Base-by-base conservation (phyloP, 2,329 filamentous ascomycete species). In the Pleurostoma richardsiae region DNA sequence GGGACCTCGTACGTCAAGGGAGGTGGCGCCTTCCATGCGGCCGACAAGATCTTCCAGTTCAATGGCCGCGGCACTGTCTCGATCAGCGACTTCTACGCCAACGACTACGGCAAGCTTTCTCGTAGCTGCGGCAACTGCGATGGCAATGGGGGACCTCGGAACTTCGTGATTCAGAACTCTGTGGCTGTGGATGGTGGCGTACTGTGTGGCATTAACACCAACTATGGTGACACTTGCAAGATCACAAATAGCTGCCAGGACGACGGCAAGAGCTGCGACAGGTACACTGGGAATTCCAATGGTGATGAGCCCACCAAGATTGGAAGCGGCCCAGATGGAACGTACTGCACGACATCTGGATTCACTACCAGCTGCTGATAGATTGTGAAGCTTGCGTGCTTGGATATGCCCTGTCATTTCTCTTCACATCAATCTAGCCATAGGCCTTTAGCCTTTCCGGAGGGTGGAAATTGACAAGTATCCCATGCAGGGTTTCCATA, bases 41-140 rank as follows among this genome's bases (percentile, higher is more conserved):
- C 51, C 1, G 66, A 68, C 49, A 69, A 69, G 51, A 59, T 68
- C 29, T 50, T 68, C 26, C 67, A 70, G 54, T 63, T 66, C 56
- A 69, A 68, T 52, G 66, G 65, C 42, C 59, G 51, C 33, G 66
- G 66, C 44, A 66, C 62, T 6, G 46, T 64, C 7, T 47, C 54
- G 3, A 57, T 62, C 29, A 55, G 55, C 4, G 53, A 68, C 49
- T 67, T 69, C 60, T 71, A 68, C 51, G 69, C 61, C 45, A 60
- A 68, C 29, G 64, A 73, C 58, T 74, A 74, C 50, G 71, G 72
- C 48, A 76, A 76, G 57, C 56, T 76, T 38, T 73, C 72, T 56
- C 68, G 72, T 29, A 72, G 70, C 6, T 76, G 73, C 54, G 73
- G 73, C 45, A 77, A 77, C 64, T 67, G 56, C 49, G 47, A 57